Evolutionary conservation across 331 rosid species (phyloP).

Genomic region (Rhamnella rubrinervis): DNA sequence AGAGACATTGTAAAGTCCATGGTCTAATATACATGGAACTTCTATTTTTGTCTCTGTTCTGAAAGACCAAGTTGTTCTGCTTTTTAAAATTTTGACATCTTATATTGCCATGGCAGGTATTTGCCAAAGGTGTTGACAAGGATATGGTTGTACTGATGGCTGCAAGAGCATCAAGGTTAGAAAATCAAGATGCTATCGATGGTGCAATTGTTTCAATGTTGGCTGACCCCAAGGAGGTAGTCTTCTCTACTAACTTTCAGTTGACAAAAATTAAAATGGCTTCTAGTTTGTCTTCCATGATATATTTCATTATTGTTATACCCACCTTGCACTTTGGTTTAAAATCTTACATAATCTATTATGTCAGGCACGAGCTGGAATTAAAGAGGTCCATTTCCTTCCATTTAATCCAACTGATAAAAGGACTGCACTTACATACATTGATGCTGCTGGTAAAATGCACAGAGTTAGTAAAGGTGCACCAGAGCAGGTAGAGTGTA

Average conservation of each 20-base stretch:
- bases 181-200: slow-evolving; percentile 82
- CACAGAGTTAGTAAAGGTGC: slow-evolving; percentile 83
- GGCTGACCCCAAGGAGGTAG: slow-evolving; percentile 76
- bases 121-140: slow-evolving; percentile 53
- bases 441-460: slow-evolving; percentile 55
- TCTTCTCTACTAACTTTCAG: not conserved
- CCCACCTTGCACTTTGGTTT: not conserved
- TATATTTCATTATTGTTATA: not conserved
- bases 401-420: slow-evolving; percentile 79
- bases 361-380: slow-evolving; percentile 53
- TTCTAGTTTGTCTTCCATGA: not conserved
- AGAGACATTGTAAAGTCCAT: too few relatives aligned
- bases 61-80: not conserved
- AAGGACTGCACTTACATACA: slow-evolving; percentile 75
- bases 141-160: slow-evolving; percentile 79
- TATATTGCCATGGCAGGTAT: slow-evolving; percentile 41
- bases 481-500: slow-evolving; percentile 63
- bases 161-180: slow-evolving; percentile 80
- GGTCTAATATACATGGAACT: too few relatives aligned
- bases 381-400: slow-evolving; percentile 72
- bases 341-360: not conserved
- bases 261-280: not conserved
- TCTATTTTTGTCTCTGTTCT: not conserved
- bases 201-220: slow-evolving; percentile 71
- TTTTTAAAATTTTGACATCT: slow-evolving; percentile 8